Evolutionary conservation across 1,284 basidiomycete species (phyloP), one percentile per base, ranked within the genome.

Genomic region (Cutaneotrichosporon curvatum): DNA sequence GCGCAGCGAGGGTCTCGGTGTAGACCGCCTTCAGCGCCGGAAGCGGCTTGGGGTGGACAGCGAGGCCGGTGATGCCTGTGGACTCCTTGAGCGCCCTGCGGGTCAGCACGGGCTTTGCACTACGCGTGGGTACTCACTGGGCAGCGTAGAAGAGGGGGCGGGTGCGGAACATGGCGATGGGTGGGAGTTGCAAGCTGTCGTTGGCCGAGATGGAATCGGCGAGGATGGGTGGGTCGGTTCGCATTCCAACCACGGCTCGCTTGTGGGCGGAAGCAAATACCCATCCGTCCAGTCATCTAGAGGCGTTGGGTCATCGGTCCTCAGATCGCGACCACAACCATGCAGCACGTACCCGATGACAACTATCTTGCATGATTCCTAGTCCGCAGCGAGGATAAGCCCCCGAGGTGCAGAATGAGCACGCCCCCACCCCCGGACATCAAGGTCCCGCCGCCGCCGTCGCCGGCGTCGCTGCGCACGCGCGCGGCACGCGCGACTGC

Each of bases 11-110:
- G 2, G 92, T 97, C 44, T 79, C 76, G 61, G 82, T 76, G 76
- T 94, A 96, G 38, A 83, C 83, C 59, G 80, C 72, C 44, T 77
- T 70, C 56, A 98, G 80, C 45, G 80, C 82, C 9, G 87, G 83
- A 14, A 97, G 76, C 76, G 81, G 74, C 87, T 87, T 21, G 42
- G 70, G 60, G 55, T 70, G 66, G 23, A 76, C 75, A 22, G 68
- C 65, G 45, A 79, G 62, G 25, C 79, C 79, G 32, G 73, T 81
- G 50, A 95, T 80, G 50, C 87, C 85, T 9, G 91, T 95, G 11
- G 85, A 79, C 43, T 76, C 73, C 74, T 88, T 90, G 58, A 81
- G 71, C 15, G 65, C 62, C 46, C 70, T 72, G 32, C 21, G 20
- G 30, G 46, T 49, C 12, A 22, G 19, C 21, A 2, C 40, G 10